phyloP scores from a whole-genome alignment of 176 grass and related monocot species.

The Canna indica region DNA sequence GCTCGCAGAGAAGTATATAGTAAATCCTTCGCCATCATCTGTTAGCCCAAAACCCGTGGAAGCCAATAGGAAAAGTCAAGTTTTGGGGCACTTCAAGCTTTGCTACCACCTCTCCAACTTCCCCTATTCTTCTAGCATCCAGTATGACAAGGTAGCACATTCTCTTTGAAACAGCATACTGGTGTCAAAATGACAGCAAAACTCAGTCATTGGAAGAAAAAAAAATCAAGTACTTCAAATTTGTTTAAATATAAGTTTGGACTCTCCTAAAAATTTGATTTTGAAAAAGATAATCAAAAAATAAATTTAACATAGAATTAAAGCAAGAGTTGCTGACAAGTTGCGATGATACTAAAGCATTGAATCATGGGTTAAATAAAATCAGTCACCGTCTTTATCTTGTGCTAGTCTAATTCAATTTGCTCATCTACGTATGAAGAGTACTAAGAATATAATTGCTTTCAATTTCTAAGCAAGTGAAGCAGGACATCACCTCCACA shows the following conservation, averaged over 20 bases:
- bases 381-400: too few relatives aligned
- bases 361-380: too few relatives aligned
- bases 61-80: constrained; percentile 80
- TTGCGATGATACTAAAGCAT: too few relatives aligned
- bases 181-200: constrained; percentile 7
- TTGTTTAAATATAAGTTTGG: too few relatives aligned
- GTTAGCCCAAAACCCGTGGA: constrained; percentile 83
- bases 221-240: too few relatives aligned
- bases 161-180: constrained; percentile 65
- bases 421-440: too few relatives aligned
- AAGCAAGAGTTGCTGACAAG: too few relatives aligned
- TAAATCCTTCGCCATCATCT: constrained; percentile 15
- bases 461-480: background rate
- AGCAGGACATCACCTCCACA: constrained; percentile 46
- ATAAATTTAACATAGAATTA: too few relatives aligned
- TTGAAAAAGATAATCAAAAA: too few relatives aligned
- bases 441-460: too few relatives aligned
- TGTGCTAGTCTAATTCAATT: too few relatives aligned
- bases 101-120: constrained; percentile 37
- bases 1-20: background rate
- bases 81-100: constrained; percentile 76
- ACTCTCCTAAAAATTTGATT: too few relatives aligned
- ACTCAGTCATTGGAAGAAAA: constrained; percentile 1
- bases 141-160: constrained; percentile 68
- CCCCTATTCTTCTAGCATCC: constrained; percentile 68